A percentile compares a stretch with the other conserved stretches of the same genome.
Conservation (phyloP, 2,329 filamentous ascomycete genomes). For the Aspergillus quadrilineatus region DNA sequence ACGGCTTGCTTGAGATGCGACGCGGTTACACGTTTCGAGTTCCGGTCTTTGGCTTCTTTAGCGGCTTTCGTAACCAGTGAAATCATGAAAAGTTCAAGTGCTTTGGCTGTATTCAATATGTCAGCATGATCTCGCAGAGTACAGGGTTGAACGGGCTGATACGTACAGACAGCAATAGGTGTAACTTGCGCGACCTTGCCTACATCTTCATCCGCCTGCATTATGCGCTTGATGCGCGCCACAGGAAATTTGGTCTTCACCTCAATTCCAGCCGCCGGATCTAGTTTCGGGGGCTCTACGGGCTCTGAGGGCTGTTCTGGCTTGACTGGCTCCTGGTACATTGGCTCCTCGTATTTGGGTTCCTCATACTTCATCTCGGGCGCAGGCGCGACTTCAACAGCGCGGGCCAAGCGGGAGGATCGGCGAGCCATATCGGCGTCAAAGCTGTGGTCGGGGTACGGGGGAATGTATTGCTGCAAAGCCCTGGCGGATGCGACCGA, state of each 20-base stretch:
- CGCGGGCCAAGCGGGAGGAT: slow-evolving; percentile 38
- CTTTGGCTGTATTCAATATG: slow-evolving; percentile 64
- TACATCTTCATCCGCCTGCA: slow-evolving; percentile 98
- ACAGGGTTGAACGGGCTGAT: neutral
- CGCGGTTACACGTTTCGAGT: slow-evolving; percentile 85
- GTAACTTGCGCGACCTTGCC: slow-evolving; percentile 98
- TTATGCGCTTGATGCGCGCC: slow-evolving; percentile 95
- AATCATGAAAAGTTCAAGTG: slow-evolving; percentile 97
- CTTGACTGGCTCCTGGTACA: slow-evolving; percentile 13
- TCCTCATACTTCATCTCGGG: slow-evolving; percentile 26
- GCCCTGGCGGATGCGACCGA: slow-evolving; percentile 26
- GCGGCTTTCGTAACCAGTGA: slow-evolving; percentile 86
- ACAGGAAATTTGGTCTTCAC: slow-evolving; percentile 97
- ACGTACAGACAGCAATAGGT: slow-evolving; percentile 80
- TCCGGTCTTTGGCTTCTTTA: slow-evolving; percentile 75
- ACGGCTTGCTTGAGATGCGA: slow-evolving; percentile 90
- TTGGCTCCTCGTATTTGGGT: slow-evolving; percentile 5
- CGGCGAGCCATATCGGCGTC: slow-evolving; percentile 44
- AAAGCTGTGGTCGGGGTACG: slow-evolving; percentile 26
- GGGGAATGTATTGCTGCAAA: slow-evolving; percentile 40
- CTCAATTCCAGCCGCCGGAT: slow-evolving; percentile 58
- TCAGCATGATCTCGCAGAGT: neutral
- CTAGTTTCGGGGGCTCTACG: slow-evolving; percentile 19
- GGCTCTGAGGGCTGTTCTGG: neutral
- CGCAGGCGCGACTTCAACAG: slow-evolving; percentile 30